Evolutionary conservation across 1,284 basidiomycete species (phyloP), one percentile per base, ranked within the genome.

Genomic region (Pseudozyma flocculosa): DNA sequence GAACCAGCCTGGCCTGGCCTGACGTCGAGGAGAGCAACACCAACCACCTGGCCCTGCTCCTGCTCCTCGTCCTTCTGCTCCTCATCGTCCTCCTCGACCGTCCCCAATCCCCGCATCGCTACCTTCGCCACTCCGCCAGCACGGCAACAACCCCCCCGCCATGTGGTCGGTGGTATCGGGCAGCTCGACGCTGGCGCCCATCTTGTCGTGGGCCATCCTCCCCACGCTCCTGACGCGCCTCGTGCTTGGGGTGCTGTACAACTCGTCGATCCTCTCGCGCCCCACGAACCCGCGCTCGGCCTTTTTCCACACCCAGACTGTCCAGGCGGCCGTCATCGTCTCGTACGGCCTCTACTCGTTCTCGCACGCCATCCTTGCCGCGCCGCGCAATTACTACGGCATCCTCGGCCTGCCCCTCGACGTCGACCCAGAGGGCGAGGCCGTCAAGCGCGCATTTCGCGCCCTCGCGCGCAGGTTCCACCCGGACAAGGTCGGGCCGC

Each of bases 361-460:
- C 50, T 64, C 85, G 30, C 78, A 84, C 49, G 83, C 84, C 0
- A 81, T 84, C 3, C 78, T 79, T n/a, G 79, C 82, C 2, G 82
- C 86, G 65, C 80, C 82, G 10, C 83, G 82, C 3, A 90, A 88
- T 74, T 89, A 86, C 79, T 92, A 92, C 75, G 82, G 88, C 55
- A 80, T 88, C 15, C 84, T 92, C 13, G 84, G 83, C 2, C 85
- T 89, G 0, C 61, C 78, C 3, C 83, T 85, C 4, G 79, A 80
- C 22, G 86, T 86, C 0, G 86, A 88, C 67, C n/a, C n/a, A n/a
- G n/a, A n/a, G n/a, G 86, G 87, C 43, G 81, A 81, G 43, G 83
- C 82, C 9, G 81, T 93, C 48, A 88, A 87, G 79, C 69, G 79
- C 8, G 88, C 87, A 1, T 92, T 90, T 75, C 82, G 88, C 45